These are phyloP conservation scores for Stephanodiscus minutulus DNA, from an alignment of 108 stramenopile genomes.

Conservation along the genomic window DNA sequence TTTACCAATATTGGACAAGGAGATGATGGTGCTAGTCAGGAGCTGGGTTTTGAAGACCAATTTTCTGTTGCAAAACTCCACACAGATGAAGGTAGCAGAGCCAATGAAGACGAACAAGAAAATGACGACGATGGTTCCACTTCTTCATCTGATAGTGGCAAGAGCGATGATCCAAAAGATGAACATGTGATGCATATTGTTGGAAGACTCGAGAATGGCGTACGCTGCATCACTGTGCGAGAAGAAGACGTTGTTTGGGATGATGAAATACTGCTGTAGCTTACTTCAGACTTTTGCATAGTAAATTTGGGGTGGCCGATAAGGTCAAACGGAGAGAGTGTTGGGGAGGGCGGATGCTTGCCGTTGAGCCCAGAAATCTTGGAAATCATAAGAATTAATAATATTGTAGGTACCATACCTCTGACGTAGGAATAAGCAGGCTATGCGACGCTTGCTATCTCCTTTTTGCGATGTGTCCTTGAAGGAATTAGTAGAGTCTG, in stretches of 20 bases:
- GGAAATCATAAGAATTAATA: too few relatives aligned
- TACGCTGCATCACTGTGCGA: constrained; percentile 64
- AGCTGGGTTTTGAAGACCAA: background rate
- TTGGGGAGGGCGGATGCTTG: too few relatives aligned
- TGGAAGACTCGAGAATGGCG: constrained; percentile 53
- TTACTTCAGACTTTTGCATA: background rate
- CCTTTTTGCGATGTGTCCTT: too few relatives aligned
- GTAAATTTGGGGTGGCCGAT: background rate
- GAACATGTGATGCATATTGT: constrained; percentile 58
- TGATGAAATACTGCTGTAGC: constrained; percentile 28
- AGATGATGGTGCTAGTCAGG: constrained; percentile 6
- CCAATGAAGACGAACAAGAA: constrained; percentile 22
- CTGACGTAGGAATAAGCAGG: too few relatives aligned
- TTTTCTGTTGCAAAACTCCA: constrained; percentile 6
- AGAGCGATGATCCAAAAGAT: constrained; percentile 50
- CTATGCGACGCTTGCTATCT: too few relatives aligned
- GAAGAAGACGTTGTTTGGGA: constrained; percentile 47
- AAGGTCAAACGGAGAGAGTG: too few relatives aligned
- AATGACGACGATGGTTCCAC: constrained; percentile 58
- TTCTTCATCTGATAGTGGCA: constrained; percentile 66
- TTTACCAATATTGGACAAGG: constrained; percentile 13
- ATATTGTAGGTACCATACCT: too few relatives aligned
- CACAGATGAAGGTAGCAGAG: constrained; percentile 10
- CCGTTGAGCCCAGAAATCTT: too few relatives aligned
- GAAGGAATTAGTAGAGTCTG: too few relatives aligned